Evolutionary conservation across 805 yeast species (phyloP), one percentile per base, ranked within the genome.

Genomic region (Metschnikowia colocasiae): DNA sequence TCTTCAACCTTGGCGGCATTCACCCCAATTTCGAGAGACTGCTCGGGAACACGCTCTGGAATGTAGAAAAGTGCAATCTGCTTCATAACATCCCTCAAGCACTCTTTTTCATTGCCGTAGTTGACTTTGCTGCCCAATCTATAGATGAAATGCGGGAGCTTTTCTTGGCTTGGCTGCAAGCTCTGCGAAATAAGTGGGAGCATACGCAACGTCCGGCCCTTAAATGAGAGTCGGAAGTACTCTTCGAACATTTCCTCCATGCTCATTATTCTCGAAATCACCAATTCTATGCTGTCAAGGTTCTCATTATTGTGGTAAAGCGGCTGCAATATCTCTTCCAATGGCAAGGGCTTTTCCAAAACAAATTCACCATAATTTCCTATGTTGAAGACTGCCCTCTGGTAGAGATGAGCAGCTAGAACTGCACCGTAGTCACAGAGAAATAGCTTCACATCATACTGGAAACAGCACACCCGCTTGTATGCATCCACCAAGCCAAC

Each of bases 241-340:
- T 91, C 97, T 4, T 66, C 58, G 34, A 86, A 71, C 98, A 94
- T 92, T 3, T 82, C 89, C 16, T 67, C 68, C 91, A 87, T 85
- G 0, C 62, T 49, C 8, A 62, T 54, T 1, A 73, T 54, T 1
- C 29, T 52, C 3, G 47, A 49, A 5, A 52, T 56, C 1, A 62
- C 57, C 16, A 37, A 45, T 2, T 48, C 60, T 34, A 32, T 58
- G 18, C 53, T 56, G 22, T 20, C 62, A 20, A 38, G 62, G 15
- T n/a, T 55, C 48, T 6, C 29, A 5, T 40, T 55, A 8, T 58
- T 53, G 13, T 60, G 52, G 49, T 68, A 65, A 2, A 77, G 69
- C 2, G 71, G 65, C 1, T 57, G 54, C 8, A 82, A 57, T 4
- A 81, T 54, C 1, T 69, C 67, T 10, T 56, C 51, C 19, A 71